phyloP scores from a whole-genome alignment of 495 filamentous ascomycete species.

The Mycothermus thermophilus region DNA sequence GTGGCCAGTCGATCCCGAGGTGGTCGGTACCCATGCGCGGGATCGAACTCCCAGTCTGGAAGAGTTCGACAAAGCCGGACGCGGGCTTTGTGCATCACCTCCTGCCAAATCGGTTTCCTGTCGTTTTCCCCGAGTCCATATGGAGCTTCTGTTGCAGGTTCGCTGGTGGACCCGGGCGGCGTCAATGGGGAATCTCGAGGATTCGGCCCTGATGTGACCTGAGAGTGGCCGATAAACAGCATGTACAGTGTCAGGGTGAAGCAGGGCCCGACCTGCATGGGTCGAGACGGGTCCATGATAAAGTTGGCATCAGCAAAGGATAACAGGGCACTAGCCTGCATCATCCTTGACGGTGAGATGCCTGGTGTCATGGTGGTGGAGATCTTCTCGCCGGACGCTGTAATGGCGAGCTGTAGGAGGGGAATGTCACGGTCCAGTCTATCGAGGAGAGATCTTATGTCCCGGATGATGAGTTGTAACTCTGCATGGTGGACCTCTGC shows the following conservation, averaged over 20 bases:
- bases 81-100: conserved; percentile 88
- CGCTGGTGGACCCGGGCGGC: background rate
- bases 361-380: conserved; percentile 65
- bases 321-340: conserved; percentile 90
- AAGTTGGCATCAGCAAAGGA: conserved; percentile 82
- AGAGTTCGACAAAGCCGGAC: conserved; percentile 57
- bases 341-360: conserved; percentile 76
- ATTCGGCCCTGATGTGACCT: conserved; percentile 15
- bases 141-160: conserved; percentile 9
- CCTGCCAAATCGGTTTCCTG: conserved; percentile 84
- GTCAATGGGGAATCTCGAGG: conserved; percentile 11
- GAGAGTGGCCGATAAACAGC: conserved; percentile 71
- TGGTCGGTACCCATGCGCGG: conserved; percentile 11
- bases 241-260: conserved; percentile 92
- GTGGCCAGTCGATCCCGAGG: background rate
- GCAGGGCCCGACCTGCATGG: conserved; percentile 76
- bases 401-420: conserved; percentile 87
- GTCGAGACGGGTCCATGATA: conserved; percentile 41
- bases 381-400: conserved; percentile 79
- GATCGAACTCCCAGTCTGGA: conserved; percentile 17
- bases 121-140: conserved; percentile 35
- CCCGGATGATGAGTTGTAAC: conserved; percentile 53
- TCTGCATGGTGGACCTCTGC: conserved; percentile 36
- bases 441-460: conserved; percentile 60
- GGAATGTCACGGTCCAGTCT: conserved; percentile 90